Conservation (phyloP, 768 basidiomycete genomes). For the Boletus subparvulus region DNA sequence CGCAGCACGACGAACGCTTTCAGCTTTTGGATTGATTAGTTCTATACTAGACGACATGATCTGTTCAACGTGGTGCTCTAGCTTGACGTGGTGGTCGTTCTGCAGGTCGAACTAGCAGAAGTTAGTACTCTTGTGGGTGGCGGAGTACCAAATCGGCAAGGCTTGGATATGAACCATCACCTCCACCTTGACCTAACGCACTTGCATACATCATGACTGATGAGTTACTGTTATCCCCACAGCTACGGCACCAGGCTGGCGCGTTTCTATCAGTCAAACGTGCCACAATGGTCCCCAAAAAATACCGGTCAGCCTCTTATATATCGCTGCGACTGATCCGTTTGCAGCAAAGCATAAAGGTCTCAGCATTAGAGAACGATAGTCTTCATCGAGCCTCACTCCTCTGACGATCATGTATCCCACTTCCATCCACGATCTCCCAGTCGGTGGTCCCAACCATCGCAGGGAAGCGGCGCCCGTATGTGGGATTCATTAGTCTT, state of each 20-base stretch:
- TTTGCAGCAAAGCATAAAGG: constrained; percentile 8
- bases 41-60: constrained; percentile 80
- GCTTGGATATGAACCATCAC: constrained; percentile 33
- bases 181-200: constrained; percentile 26
- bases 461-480: constrained; percentile 23
- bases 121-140: constrained; percentile 11
- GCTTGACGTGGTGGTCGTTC: constrained; percentile 17
- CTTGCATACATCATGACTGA: constrained; percentile 28
- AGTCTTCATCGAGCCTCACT: constrained; percentile 5
- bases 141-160: constrained; percentile 35
- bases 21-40: constrained; percentile 95
- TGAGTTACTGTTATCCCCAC: constrained; percentile 25
- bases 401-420: constrained; percentile 12
- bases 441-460: constrained; percentile 7
- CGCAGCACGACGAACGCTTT: constrained; percentile 86
- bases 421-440: constrained; percentile 14
- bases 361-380: constrained; percentile 10
- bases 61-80: constrained; percentile 23
- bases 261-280: constrained; percentile 32
- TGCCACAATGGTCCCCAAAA: constrained; percentile 22
- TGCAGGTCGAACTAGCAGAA: constrained; percentile 4
- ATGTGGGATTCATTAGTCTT: constrained; percentile 14
- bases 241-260: constrained; percentile 35
- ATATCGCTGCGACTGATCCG: constrained; percentile 22
- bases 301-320: constrained; percentile 27